phyloP scores from a whole-genome alignment of 2,329 filamentous ascomycete species.

The Calonectria henricotiae region DNA sequence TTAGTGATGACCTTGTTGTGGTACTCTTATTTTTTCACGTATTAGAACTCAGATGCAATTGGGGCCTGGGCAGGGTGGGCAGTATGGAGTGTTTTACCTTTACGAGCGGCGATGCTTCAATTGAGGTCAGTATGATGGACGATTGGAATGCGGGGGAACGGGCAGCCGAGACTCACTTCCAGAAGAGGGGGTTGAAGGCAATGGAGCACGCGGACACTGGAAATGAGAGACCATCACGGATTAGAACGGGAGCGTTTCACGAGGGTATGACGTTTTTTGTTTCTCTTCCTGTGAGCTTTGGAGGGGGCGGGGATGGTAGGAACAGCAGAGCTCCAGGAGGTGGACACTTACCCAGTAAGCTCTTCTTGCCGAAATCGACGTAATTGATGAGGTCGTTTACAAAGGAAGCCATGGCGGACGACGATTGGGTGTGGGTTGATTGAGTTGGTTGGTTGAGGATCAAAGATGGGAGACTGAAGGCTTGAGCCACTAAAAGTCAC shows the following conservation, averaged over 20 bases:
- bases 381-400: constrained; percentile 71
- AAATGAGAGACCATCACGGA: constrained; percentile 31
- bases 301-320: background rate
- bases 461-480: constrained; percentile 8
- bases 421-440: constrained; percentile 7
- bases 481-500: constrained; percentile 36
- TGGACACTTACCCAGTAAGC: constrained; percentile 74
- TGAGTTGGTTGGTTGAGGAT: constrained; percentile 2
- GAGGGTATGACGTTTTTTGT: constrained; percentile 38
- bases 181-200: constrained; percentile 98
- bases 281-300: constrained; percentile 12
- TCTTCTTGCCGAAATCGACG: constrained; percentile 78
- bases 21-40: constrained; percentile 77
- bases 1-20: constrained; percentile 90
- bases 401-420: constrained; percentile 60
- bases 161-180: constrained; percentile 82
- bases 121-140: constrained; percentile 54
- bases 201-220: constrained; percentile 87
- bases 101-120: constrained; percentile 83
- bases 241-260: constrained; percentile 41
- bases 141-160: constrained; percentile 16
- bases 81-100: constrained; percentile 69
- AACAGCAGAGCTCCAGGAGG: constrained; percentile 23
- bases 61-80: background rate
- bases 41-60: constrained; percentile 20